phyloP scores from a whole-genome alignment of 768 basidiomycete species.

The Suillus subalutaceus region DNA sequence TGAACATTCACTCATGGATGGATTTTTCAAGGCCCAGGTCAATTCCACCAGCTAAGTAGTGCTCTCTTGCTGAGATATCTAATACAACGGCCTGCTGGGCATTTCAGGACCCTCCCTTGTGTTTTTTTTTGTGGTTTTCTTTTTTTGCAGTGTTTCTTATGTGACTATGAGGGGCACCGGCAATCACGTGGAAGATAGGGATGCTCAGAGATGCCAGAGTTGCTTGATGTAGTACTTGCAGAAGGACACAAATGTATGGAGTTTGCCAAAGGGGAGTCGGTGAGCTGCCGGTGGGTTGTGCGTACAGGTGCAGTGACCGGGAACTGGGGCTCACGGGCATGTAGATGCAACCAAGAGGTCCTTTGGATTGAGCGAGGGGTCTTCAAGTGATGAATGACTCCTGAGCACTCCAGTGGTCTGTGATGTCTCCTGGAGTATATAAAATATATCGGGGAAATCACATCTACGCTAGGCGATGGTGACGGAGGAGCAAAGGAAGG shows the following conservation, averaged over 20 bases:
- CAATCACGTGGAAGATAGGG: slow-evolving; percentile 38
- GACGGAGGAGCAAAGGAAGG: slow-evolving; percentile 34
- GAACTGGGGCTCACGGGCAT: background rate
- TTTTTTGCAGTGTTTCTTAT: too few relatives aligned
- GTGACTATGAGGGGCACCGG: too few relatives aligned
- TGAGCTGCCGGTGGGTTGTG: slow-evolving; percentile 19
- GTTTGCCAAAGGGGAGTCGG: slow-evolving; percentile 12
- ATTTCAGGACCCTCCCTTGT: too few relatives aligned
- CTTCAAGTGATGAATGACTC: slow-evolving; percentile 29
- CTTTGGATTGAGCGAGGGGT: slow-evolving; percentile 18
- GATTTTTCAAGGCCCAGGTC: too few relatives aligned
- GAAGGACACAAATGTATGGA: slow-evolving; percentile 14
- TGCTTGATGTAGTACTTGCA: background rate
- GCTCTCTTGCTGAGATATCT: too few relatives aligned
- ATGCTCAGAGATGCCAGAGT: slow-evolving; percentile 18
- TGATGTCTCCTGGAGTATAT: slow-evolving; percentile 25
- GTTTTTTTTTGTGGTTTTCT: too few relatives aligned
- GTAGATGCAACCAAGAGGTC: background rate
- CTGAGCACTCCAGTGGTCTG: slow-evolving; percentile 34
- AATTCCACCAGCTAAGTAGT: too few relatives aligned
- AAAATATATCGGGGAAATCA: slow-evolving; percentile 25
- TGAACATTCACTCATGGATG: too few relatives aligned
- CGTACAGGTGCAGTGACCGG: background rate
- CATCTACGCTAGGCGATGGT: slow-evolving; percentile 30
- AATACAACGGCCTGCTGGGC: too few relatives aligned